Conservation (phyloP, 2,329 filamentous ascomycete species). For the Nakataea oryzae region DNA sequence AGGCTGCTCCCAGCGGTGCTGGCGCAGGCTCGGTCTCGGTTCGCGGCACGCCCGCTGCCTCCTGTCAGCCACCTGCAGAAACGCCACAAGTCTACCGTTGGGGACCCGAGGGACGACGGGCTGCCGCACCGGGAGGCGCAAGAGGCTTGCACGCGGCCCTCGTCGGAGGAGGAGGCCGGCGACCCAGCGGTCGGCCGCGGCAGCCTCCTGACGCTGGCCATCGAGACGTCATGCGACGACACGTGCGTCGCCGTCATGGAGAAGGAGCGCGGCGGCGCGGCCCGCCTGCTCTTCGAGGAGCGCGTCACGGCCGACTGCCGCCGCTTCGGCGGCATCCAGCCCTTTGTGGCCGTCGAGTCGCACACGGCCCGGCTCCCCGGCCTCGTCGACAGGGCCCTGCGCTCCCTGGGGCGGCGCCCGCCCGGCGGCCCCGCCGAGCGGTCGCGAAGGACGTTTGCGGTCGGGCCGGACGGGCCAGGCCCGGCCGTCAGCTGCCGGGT, state of each 20-base stretch:
- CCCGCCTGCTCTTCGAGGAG: constrained; percentile 64
- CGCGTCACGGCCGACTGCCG: constrained; percentile 75
- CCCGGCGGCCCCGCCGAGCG: neutral
- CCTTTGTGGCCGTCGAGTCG: constrained; percentile 61
- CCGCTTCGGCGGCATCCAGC: constrained; percentile 68
- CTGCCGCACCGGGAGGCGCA: no score
- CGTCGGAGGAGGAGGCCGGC: no score
- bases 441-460: neutral
- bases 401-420: constrained; percentile 30
- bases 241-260: constrained; percentile 79
- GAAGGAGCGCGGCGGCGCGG: constrained; percentile 28
- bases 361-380: constrained; percentile 62
- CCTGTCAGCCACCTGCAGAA: neutral
- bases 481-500: neutral
- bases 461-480: neutral
- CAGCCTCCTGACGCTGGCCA: constrained; percentile 46
- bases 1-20: neutral
- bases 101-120: neutral
- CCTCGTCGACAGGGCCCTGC: constrained; percentile 56
- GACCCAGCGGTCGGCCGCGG: no score
- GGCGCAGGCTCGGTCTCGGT: neutral
- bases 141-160: neutral
- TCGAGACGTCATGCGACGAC: constrained; percentile 86
- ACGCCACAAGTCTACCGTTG: neutral
- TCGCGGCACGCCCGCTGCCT: neutral